phyloP scores from a whole-genome alignment of 2,329 filamentous ascomycete species.

The Diplocarpon mali region DNA sequence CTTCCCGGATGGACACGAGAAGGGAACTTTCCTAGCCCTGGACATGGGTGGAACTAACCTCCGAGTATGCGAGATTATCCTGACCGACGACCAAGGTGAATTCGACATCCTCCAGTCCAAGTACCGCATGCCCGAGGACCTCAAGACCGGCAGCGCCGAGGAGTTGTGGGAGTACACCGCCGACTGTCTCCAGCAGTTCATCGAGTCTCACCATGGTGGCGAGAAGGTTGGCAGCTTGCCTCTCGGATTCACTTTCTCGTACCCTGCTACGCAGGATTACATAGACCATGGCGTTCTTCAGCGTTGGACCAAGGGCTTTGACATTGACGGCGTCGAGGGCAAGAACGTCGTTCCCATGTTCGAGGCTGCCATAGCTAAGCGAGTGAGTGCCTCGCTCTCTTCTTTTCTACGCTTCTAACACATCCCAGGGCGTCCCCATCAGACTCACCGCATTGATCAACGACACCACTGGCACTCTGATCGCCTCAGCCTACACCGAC shows the following conservation, averaged over 20 bases:
- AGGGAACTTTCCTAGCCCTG: constrained; percentile 76
- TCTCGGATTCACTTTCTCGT: constrained; percentile 92
- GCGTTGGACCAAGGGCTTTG: constrained; percentile 96
- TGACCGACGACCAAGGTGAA: constrained; percentile 78
- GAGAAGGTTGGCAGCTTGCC: constrained; percentile 54
- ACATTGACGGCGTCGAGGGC: constrained; percentile 85
- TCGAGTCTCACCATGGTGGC: constrained; percentile 72
- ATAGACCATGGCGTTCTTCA: constrained; percentile 89
- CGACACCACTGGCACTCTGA: constrained; percentile 92
- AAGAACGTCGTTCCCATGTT: constrained; percentile 84
- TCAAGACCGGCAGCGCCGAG: constrained; percentile 74
- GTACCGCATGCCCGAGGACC: constrained; percentile 86
- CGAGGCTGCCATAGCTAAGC: constrained; percentile 61
- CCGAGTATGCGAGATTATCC: constrained; percentile 83
- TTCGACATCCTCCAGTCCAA: constrained; percentile 95
- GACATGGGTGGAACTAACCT: constrained; percentile 97
- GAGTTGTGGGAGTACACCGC: constrained; percentile 94
- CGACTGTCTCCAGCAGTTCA: constrained; percentile 82
- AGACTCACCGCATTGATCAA: constrained; percentile 91
- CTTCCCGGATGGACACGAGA: constrained; percentile 78
- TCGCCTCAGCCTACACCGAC: constrained; percentile 96
- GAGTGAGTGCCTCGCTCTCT: constrained; percentile 35
- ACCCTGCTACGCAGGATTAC: constrained; percentile 85
- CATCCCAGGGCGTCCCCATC: constrained; percentile 68
- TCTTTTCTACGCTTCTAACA: constrained; percentile 10